phyloP scores from a whole-genome alignment of 2,329 filamentous ascomycete species.

The Fusarium sp. region DNA sequence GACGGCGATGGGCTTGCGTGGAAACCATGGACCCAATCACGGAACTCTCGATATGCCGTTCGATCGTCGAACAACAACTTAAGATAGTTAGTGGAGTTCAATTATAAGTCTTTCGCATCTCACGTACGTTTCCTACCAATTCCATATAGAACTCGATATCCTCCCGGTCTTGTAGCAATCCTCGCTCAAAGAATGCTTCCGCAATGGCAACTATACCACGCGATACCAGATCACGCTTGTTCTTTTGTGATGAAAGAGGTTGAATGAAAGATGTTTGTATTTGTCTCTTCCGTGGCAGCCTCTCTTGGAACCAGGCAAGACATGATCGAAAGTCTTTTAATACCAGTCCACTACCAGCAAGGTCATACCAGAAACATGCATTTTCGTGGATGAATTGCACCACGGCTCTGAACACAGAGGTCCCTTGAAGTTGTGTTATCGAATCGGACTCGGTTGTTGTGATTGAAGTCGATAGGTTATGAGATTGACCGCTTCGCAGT shows the following conservation, averaged over 20 bases:
- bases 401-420: not conserved
- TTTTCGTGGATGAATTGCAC: not conserved
- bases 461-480: rapidly evolving
- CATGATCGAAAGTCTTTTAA: not conserved
- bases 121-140: conserved; percentile 8
- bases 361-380: not conserved
- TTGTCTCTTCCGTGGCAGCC: rapidly evolving
- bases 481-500: rapidly evolving
- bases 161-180: conserved; percentile 13
- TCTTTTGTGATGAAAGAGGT: rapidly evolving
- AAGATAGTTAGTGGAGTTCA: not conserved
- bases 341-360: not conserved
- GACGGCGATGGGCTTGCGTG: not conserved
- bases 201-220: conserved; percentile 12
- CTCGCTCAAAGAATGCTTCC: conserved; percentile 23
- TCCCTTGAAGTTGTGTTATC: rapidly evolving
- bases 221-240: not conserved
- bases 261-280: not conserved
- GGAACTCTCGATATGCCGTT: not conserved
- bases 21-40: conserved; percentile 2
- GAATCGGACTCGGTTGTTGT: rapidly evolving
- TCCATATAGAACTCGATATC: conserved; percentile 26
- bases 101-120: too few relatives aligned
- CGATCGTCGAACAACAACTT: conserved; percentile 4
- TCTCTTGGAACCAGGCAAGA: not conserved